phyloP scores from a whole-genome alignment of 2,329 filamentous ascomycete genomes.

The Nothophoma quercina region DNA sequence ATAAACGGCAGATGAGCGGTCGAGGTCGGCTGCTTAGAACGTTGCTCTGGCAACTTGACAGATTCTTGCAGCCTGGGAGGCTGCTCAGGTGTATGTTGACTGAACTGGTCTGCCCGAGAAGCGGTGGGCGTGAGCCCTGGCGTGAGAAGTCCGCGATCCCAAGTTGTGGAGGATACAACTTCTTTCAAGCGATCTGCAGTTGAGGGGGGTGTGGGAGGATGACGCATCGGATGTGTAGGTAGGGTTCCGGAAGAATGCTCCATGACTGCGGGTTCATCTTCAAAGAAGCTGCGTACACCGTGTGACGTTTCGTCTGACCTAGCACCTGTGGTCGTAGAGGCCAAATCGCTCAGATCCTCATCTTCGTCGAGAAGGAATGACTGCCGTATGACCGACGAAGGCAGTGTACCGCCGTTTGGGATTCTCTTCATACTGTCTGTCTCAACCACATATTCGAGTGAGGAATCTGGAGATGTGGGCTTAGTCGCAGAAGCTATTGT shows the following conservation, averaged over 20 bases:
- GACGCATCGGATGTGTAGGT: slow-evolving; percentile 45
- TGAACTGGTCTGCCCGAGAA: slow-evolving; percentile 27
- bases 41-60: slow-evolving; percentile 29
- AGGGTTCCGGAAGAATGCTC: slow-evolving; percentile 42
- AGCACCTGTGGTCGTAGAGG: slow-evolving; percentile 62
- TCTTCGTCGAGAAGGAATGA: slow-evolving; percentile 63
- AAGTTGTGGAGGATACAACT: slow-evolving; percentile 36
- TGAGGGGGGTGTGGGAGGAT: slow-evolving; percentile 55
- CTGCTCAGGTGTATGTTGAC: slow-evolving; percentile 34
- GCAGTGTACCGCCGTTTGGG: slow-evolving; percentile 53
- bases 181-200: slow-evolving; percentile 46
- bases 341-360: slow-evolving; percentile 63
- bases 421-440: slow-evolving; percentile 61
- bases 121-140: slow-evolving; percentile 49
- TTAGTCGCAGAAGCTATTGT: slow-evolving; percentile 23
- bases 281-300: slow-evolving; percentile 58
- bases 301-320: slow-evolving; percentile 46
- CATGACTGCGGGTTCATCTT: slow-evolving; percentile 52
- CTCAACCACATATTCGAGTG: slow-evolving; percentile 59
- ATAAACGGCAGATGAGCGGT: slow-evolving; percentile 76
- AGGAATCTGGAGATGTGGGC: slow-evolving; percentile 54
- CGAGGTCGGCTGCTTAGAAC: slow-evolving; percentile 29
- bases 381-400: slow-evolving; percentile 36
- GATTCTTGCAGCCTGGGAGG: slow-evolving; percentile 29
- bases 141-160: slow-evolving; percentile 47